These are phyloP conservation scores for Simplicillium aogashimaense DNA, from an alignment of 2,329 filamentous ascomycete genomes.

Conservation along the genomic window DNA sequence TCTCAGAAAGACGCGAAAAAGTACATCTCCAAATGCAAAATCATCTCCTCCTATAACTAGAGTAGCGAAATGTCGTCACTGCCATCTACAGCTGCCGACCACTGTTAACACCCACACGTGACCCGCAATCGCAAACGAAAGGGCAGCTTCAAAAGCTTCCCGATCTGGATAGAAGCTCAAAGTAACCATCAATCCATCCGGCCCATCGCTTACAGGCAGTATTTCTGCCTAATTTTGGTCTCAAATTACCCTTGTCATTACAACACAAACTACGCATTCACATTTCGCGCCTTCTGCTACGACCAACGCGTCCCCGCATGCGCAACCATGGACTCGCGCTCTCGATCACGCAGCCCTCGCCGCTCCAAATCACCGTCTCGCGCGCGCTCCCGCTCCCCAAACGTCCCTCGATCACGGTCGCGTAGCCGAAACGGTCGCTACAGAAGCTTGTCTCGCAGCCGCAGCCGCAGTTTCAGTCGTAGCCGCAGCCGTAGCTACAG, in stretches of 20 bases:
- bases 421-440: background rate
- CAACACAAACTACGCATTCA: background rate
- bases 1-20: too few relatives aligned
- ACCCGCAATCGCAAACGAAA: background rate
- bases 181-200: too few relatives aligned
- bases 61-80: too few relatives aligned
- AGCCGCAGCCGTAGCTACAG: conserved; percentile 13
- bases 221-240: too few relatives aligned
- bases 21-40: too few relatives aligned
- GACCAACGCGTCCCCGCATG: too few relatives aligned
- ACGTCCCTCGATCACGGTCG: conserved; percentile 14
- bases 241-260: too few relatives aligned
- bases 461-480: conserved; percentile 1
- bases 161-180: background rate
- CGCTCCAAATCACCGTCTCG: conserved; percentile 24
- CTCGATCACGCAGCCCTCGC: conserved; percentile 20
- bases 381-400: conserved; percentile 11
- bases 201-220: too few relatives aligned
- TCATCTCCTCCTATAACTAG: too few relatives aligned
- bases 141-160: background rate
- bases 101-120: background rate
- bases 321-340: conserved; percentile 6
- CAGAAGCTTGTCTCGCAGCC: background rate
- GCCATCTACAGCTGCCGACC: too few relatives aligned
- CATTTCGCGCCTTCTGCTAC: too few relatives aligned